Base-by-base conservation (phyloP, 2,329 filamentous ascomycete species). In the Diaporthe batatas region DNA sequence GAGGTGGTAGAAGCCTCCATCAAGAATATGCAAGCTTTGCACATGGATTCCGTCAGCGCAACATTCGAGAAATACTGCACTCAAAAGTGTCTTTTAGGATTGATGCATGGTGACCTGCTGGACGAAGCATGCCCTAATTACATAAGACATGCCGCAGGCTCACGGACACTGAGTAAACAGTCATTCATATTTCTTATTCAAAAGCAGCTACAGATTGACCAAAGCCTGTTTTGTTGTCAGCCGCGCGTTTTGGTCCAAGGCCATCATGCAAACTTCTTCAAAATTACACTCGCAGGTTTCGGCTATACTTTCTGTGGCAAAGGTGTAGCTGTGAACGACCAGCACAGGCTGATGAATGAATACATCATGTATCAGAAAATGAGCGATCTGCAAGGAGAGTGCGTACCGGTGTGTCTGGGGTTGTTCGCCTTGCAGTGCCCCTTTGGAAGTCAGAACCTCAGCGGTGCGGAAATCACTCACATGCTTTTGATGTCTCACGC, bases 261-360 rank as follows among this genome's bases (percentile, higher is more conserved):
- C 3, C 58, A 64, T 47, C 42, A 64, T 36, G 42, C 36, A 25
- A 25, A 64, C 10, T 64, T 64, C 58, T 64, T 64, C 42, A 64
- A 64, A 10, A n/a, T 64, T 4, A 49, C 42, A 11, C 58, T 64
- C 2, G 58, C 58, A 32, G 58, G 58, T 8, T 64, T 47, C 39
- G 58, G 42, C 1, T 47, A 64, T 16, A 64, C 58, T 3, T 47
- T 64, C 18, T 64, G 58, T 39, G 42, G 39, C 25, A 64, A 64
- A 16, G 58, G 58, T 11, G 58, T 64, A 7, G 58, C 25, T n/a
- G 4, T n/a, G 25, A 34, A 18, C 42, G 58, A 64, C 3, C 58
- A 64, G 18, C 58, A 64, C 18, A 64, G 42, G 42, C 42, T 64
- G 2, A 32, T 64, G 16, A 64, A 64, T 34, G 58, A 64, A 6